Evolutionary conservation across 768 basidiomycete species (phyloP).

Genomic region (Suillus ampliporus): DNA sequence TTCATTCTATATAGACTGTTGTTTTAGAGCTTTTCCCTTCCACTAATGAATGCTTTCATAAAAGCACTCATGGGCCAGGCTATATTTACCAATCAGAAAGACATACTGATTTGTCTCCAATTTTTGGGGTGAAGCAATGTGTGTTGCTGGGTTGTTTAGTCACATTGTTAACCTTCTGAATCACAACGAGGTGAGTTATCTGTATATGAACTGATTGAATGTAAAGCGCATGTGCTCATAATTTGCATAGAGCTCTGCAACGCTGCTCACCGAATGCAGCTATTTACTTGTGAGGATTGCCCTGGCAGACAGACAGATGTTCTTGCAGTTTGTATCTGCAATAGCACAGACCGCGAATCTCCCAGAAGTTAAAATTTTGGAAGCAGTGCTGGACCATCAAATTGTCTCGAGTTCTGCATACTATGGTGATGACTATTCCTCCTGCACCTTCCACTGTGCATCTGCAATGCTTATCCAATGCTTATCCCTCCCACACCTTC

Average conservation of each 20-base stretch:
- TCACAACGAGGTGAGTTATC: conserved; percentile 64
- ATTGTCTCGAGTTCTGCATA: too few species aligned
- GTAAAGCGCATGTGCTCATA: conserved; percentile 15
- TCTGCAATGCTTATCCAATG: too few species aligned
- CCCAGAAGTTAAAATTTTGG: conserved; percentile 62
- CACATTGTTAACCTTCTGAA: conserved; percentile 62
- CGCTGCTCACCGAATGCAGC: conserved; percentile 67
- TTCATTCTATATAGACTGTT: conserved; percentile 51
- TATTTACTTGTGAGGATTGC: conserved; percentile 77
- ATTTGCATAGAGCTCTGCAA: conserved; percentile 33
- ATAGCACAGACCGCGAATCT: conserved; percentile 54
- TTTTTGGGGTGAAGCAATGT: conserved; percentile 77
- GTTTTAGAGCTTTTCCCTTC: conserved; percentile 58
- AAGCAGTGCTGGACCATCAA: conserved; percentile 72
- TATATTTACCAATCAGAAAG: conserved; percentile 60
- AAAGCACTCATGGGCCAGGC: conserved; percentile 55
- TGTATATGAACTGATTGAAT: background rate
- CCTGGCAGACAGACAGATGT: conserved; percentile 67
- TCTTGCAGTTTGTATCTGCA: conserved; percentile 72
- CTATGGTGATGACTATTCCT: too few species aligned
- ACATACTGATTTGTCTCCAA: conserved; percentile 63
- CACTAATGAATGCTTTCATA: conserved; percentile 63
- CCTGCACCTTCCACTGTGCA: too few species aligned
- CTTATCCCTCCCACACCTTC: too few species aligned
- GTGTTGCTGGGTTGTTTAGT: conserved; percentile 75